phyloP scores from a whole-genome alignment of 2,329 filamentous ascomycete genomes.

The Hypoxylon sp. region DNA sequence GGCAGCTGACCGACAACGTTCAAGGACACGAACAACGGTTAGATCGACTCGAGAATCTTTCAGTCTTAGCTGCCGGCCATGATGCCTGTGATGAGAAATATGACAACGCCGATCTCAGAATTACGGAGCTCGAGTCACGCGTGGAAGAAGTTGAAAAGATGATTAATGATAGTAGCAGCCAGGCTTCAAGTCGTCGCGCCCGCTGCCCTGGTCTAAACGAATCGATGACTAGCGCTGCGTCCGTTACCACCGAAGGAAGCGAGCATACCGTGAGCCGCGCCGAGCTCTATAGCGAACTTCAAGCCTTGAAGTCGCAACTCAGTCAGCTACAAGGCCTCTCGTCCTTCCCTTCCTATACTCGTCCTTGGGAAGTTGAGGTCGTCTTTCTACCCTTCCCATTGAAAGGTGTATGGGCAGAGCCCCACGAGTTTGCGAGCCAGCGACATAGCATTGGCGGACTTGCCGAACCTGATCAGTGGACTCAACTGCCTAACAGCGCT shows the following conservation, averaged over 20 bases:
- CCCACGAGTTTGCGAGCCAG: constrained; percentile 60
- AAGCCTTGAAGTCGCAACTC: constrained; percentile 63
- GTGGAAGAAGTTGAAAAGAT: constrained; percentile 70
- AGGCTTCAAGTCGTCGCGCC: constrained; percentile 52
- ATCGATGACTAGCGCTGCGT: constrained; percentile 60
- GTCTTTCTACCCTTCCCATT: constrained; percentile 78
- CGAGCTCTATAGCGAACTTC: constrained; percentile 64
- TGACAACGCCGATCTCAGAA: constrained; percentile 73
- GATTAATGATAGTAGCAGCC: constrained; percentile 60
- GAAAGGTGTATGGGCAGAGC: constrained; percentile 66
- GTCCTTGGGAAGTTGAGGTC: constrained; percentile 81
- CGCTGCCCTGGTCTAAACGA: constrained; percentile 57
- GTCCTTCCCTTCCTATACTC: constrained; percentile 68
- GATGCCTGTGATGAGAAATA: constrained; percentile 77
- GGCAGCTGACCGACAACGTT: constrained; percentile 64
- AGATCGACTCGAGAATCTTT: constrained; percentile 75
- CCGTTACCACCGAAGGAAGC: constrained; percentile 58
- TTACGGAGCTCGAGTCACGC: constrained; percentile 75
- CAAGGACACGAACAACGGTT: constrained; percentile 73
- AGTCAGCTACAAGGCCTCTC: constrained; percentile 65
- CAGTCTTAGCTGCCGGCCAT: constrained; percentile 73
- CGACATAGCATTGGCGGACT: constrained; percentile 48
- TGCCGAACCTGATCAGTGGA: constrained; percentile 63
- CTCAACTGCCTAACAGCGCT: constrained; percentile 63
- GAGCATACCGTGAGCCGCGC: constrained; percentile 56